A percentile compares a stretch with the other conserved stretches of the same genome.
Evolutionary conservation across 495 filamentous ascomycete genomes (phyloP).

Genomic region (Parathielavia appendiculata): DNA sequence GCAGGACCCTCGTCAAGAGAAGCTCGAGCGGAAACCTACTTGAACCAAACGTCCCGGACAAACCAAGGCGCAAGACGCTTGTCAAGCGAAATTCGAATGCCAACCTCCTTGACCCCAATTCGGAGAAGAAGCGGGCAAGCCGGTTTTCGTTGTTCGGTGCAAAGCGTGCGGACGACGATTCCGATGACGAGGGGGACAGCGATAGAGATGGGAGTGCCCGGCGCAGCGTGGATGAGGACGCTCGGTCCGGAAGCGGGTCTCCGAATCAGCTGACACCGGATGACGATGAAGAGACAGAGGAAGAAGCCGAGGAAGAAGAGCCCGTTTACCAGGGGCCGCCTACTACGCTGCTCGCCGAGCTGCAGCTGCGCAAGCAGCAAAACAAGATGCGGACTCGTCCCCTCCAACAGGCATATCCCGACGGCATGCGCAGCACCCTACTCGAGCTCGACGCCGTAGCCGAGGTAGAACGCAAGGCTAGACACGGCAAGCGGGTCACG

Average conservation of each 20-base stretch:
- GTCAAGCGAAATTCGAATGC: slow-evolving; percentile 23
- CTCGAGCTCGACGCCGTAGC: slow-evolving; percentile 88
- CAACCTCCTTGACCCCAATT: slow-evolving; percentile 14
- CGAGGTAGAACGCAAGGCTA: slow-evolving; percentile 71
- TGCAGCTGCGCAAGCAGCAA: slow-evolving; percentile 82
- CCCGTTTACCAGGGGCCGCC: slow-evolving; percentile 61
- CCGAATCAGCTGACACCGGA: slow-evolving; percentile 25
- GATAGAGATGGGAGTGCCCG: background rate
- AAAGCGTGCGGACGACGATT: slow-evolving; percentile 14
- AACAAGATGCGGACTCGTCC: slow-evolving; percentile 70
- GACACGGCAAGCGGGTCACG: slow-evolving; percentile 67
- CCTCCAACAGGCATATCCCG: slow-evolving; percentile 58
- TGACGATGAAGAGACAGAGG: slow-evolving; percentile 29
- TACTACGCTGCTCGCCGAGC: slow-evolving; percentile 85
- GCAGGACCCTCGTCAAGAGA: slow-evolving; percentile 17
- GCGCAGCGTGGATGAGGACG: background rate
- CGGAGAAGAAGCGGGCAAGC: slow-evolving; percentile 36
- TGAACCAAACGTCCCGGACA: slow-evolving; percentile 8
- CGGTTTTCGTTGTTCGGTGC: slow-evolving; percentile 33
- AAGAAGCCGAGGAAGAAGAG: slow-evolving; percentile 31
- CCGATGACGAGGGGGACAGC: slow-evolving; percentile 18
- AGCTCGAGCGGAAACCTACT: slow-evolving; percentile 15
- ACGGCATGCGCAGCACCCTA: slow-evolving; percentile 82
- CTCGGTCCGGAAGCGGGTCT: slow-evolving; percentile 13
- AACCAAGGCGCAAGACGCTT: slow-evolving; percentile 20